Percentiles rank a stretch among this genome's conserved stretches.
Conservation (phyloP, 768 basidiomycete species). For the Boletus barrowsii region DNA sequence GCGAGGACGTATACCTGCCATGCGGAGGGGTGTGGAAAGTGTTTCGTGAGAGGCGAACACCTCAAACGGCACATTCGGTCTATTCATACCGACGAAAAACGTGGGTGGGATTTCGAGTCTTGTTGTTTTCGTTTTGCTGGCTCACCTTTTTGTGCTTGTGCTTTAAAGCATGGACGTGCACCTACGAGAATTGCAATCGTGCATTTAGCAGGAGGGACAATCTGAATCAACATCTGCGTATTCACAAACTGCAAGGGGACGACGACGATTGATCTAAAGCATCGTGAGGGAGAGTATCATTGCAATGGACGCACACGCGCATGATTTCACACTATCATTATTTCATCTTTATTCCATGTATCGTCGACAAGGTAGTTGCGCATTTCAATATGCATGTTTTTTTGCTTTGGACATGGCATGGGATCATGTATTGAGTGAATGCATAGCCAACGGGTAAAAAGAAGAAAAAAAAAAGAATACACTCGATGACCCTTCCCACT, state of each 20-base stretch:
- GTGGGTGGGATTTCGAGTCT: slow-evolving; percentile 42
- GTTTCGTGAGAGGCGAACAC: slow-evolving; percentile 77
- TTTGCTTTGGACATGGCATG: slow-evolving; percentile 7
- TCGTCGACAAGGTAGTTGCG: neutral
- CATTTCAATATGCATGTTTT: neutral
- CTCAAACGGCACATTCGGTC: slow-evolving; percentile 77
- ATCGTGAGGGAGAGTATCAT: neutral
- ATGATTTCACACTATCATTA: slow-evolving; percentile 13
- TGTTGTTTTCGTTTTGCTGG: neutral
- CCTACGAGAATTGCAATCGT: slow-evolving; percentile 62
- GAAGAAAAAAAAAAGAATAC: slow-evolving; percentile 16
- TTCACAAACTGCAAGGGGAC: slow-evolving; percentile 40
- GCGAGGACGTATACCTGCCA: slow-evolving; percentile 59
- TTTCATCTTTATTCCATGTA: slow-evolving; percentile 19
- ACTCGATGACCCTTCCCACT: neutral
- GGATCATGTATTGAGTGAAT: slow-evolving; percentile 20
- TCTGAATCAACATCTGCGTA: slow-evolving; percentile 67
- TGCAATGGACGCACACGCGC: neutral
- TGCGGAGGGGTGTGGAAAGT: slow-evolving; percentile 72
- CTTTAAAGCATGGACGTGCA: slow-evolving; percentile 38
- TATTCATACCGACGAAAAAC: slow-evolving; percentile 82
- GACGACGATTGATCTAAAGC: slow-evolving; percentile 12
- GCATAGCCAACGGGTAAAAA: slow-evolving; percentile 10
- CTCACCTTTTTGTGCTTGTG: neutral
- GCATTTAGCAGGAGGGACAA: slow-evolving; percentile 76